Evolutionary conservation across 495 filamentous ascomycete genomes (phyloP).

Genomic region (Lineolata rhizophorae): DNA sequence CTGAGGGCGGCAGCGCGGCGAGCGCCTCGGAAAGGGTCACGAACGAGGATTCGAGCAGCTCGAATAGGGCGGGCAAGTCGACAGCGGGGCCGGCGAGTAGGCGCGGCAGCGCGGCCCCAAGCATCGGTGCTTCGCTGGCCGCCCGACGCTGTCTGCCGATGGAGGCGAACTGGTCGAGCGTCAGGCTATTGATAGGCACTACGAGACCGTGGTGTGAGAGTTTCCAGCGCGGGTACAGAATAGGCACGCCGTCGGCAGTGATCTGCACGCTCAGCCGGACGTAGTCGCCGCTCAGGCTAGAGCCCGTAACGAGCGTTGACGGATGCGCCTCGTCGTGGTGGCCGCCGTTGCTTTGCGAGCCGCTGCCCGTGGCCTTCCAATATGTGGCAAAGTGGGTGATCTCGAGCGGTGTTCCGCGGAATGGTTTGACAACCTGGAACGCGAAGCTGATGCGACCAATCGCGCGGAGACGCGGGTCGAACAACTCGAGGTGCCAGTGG

Average conservation of each 20-base stretch:
- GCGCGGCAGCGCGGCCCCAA: conserved; percentile 22
- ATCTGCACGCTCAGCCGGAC: conserved; percentile 77
- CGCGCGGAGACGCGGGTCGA: conserved; percentile 78
- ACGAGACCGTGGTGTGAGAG: conserved; percentile 61
- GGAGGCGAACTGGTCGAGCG: conserved; percentile 45
- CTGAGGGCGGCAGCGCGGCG: conserved; percentile 41
- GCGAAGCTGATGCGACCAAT: conserved; percentile 88
- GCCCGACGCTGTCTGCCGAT: conserved; percentile 32
- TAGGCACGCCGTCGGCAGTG: conserved; percentile 66
- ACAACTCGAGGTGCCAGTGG: conserved; percentile 64
- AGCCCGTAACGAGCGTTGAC: conserved; percentile 76
- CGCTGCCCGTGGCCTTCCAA: conserved; percentile 78
- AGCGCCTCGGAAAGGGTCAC: conserved; percentile 56
- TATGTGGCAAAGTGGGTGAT: conserved; percentile 97
- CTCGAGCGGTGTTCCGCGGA: conserved; percentile 78
- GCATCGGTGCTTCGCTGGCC: conserved; percentile 9
- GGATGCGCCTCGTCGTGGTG: conserved; percentile 24
- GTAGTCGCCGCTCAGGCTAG: conserved; percentile 84
- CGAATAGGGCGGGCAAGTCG: conserved; percentile 43
- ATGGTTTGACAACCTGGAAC: conserved; percentile 91
- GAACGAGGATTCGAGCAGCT: conserved; percentile 49
- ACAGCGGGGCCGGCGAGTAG: conserved; percentile 24
- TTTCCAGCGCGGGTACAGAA: conserved; percentile 66
- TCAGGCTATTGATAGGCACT: conserved; percentile 55
- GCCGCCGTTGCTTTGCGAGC: not conserved